Percentiles rank a stretch among this genome's conserved stretches.
Conservation (phyloP, 179 eudicot genomes). For the Spinacia oleracea region DNA sequence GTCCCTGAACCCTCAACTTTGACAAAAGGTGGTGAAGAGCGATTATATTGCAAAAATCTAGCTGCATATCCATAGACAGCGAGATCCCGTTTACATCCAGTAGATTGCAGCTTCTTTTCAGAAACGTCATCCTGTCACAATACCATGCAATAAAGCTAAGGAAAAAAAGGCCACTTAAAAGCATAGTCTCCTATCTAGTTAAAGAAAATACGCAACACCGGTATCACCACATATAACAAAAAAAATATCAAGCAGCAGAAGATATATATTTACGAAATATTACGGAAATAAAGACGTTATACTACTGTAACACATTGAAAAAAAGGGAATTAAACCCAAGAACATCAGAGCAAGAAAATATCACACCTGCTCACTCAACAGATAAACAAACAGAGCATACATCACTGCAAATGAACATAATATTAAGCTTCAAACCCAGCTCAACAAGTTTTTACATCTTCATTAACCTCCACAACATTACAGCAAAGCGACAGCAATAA, state of each 20-base stretch:
- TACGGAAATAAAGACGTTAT: neutral
- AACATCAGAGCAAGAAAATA: neutral
- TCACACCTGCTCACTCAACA: neutral
- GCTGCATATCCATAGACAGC: slow-evolving; percentile 65
- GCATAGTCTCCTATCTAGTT: neutral
- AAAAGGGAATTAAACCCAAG: neutral
- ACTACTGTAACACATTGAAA: neutral
- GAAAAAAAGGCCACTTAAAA: neutral
- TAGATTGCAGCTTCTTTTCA: slow-evolving; percentile 40
- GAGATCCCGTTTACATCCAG: slow-evolving; percentile 30
- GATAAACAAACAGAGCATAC: neutral
- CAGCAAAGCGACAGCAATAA: neutral
- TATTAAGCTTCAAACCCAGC: neutral
- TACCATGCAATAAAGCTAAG: slow-evolving; percentile 1
- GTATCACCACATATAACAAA: neutral
- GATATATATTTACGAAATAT: neutral
- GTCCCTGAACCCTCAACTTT: slow-evolving; percentile 48
- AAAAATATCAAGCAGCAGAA: slow-evolving; percentile 16
- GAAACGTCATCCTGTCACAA: slow-evolving; percentile 42
- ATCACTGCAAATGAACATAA: neutral
- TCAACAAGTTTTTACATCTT: neutral
- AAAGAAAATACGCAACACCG: neutral
- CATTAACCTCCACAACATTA: neutral
- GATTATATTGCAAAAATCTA: slow-evolving; percentile 66
- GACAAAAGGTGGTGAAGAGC: slow-evolving; percentile 23